Base-by-base conservation (phyloP, 345 rosid species). In the Ceriops decandra region DNA sequence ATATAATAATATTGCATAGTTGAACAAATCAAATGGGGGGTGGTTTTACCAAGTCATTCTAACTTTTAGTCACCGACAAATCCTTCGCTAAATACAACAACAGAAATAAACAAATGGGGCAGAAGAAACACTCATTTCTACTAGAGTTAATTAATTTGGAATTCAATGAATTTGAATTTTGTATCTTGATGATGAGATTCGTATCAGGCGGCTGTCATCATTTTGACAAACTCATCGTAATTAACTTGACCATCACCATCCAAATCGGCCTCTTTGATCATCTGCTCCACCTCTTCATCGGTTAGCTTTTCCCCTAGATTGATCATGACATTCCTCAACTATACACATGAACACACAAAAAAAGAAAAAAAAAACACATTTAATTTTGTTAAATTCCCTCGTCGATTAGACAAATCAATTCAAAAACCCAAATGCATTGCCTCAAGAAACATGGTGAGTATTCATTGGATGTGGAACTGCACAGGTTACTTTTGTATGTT, bases 211-310 rank as follows among this genome's bases (percentile, higher is more conserved):
- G 72, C 57, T 61, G 56, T 85, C 96, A 92, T 92, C 93, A 90
- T 76, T 79, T 88, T 88, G 66, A 87, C 96, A 70, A 93, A 93
- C 66, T 93, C 98, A 22, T 88, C 97, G 61, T 78, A 93, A 58
- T 86, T 85, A 70, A 93, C 97, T 68, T 86, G 96, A 27, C 98
- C 98, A 79, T 92, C 98, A 21, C 95, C 96, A 58, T 92, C 98
- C 80, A 92, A 79, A 63, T 93, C 98, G 35, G 98, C 98, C 77
- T 93, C 98, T 30, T 82, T 80, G 68, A 93, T 93, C 98, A 90
- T 93, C 80, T 90, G 95, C 51, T 84, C 80, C 16, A 86, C 92
- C 42, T 90, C 98, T 69, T 93, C 96, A 42, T 90, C 93, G 1
- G 87, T 90, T 21, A 93, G 79, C 77, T 93, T 93, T 72, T 93